Conservation (phyloP, 768 basidiomycete species). For the Kwoniella newhampshirensis region DNA sequence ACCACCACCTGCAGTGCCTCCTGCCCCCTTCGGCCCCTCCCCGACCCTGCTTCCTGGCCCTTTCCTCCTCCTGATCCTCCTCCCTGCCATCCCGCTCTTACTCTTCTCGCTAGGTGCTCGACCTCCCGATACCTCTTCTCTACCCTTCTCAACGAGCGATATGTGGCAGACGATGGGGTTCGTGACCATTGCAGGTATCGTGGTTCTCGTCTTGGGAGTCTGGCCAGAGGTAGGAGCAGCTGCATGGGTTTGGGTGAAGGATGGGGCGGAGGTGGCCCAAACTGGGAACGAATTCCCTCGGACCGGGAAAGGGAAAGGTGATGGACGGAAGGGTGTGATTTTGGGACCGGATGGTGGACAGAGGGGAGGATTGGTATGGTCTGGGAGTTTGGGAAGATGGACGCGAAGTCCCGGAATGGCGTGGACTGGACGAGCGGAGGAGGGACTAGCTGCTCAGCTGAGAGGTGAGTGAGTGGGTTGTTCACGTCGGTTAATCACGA, state of each 20-base stretch:
- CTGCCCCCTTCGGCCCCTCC: constrained; percentile 1
- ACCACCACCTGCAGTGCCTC: not conserved
- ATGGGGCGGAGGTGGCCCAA: not conserved
- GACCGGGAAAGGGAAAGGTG: not conserved
- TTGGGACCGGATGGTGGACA: not conserved
- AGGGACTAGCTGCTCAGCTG: not conserved
- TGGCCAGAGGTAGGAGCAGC: constrained; percentile 31
- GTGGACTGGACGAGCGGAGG: too few relatives aligned
- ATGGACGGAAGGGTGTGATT: not conserved
- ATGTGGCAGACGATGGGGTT: constrained; percentile 37
- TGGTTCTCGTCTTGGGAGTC: constrained; percentile 31
- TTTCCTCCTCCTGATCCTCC: constrained; percentile 34
- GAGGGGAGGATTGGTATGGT: too few relatives aligned
- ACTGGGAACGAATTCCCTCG: too few relatives aligned
- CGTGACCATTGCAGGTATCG: constrained; percentile 31
- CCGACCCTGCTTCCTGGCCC: constrained; percentile 31
- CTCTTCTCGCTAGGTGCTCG: constrained; percentile 40
- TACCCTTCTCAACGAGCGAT: constrained; percentile 37
- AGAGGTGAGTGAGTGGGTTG: too few relatives aligned
- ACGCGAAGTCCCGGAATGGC: too few relatives aligned
- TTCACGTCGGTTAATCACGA: too few relatives aligned
- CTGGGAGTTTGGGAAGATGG: too few relatives aligned
- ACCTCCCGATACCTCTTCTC: constrained; percentile 34
- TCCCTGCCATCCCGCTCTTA: constrained; percentile 38
- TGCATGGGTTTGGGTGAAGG: constrained; percentile 27